Percentiles rank a stretch among this genome's conserved stretches.
These are phyloP conservation scores for Peribolospora baueri DNA, from an alignment of 768 basidiomycete genomes.

Conservation along the genomic window DNA sequence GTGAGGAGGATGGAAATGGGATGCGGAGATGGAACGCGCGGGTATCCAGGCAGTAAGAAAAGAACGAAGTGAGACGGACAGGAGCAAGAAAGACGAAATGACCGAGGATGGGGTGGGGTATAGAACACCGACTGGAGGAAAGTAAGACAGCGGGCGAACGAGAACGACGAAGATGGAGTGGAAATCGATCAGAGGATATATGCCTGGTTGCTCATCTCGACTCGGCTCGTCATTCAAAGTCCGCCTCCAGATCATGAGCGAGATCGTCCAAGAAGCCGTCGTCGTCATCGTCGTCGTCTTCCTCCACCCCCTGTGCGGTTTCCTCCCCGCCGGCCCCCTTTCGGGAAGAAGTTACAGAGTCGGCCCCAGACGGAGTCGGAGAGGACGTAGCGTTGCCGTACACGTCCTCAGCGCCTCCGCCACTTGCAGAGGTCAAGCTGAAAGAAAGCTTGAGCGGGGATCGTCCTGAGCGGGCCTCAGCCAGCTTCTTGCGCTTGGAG, in stretches of 20 bases:
- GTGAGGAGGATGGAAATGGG: too few relatives aligned
- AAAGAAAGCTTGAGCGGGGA: background rate
- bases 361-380: conserved; percentile 20
- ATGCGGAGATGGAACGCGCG: too few relatives aligned
- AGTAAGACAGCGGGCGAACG: too few relatives aligned
- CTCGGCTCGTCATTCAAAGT: conserved; percentile 24
- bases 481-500: too few relatives aligned
- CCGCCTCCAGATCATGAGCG: conserved; percentile 32
- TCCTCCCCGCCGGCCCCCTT: background rate
- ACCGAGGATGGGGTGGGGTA: too few relatives aligned
- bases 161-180: too few relatives aligned
- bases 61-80: too few relatives aligned
- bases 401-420: conserved; percentile 25
- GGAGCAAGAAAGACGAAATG: too few relatives aligned
- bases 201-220: too few relatives aligned
- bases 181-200: too few relatives aligned
- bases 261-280: conserved; percentile 8
- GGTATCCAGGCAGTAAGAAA: too few relatives aligned
- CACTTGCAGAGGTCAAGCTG: background rate
- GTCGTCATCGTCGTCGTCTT: conserved; percentile 8
- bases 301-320: background rate
- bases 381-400: conserved; percentile 13
- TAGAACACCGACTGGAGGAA: too few relatives aligned
- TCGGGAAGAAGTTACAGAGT: background rate
- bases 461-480: background rate